Conservation (phyloP, 2,329 filamentous ascomycete genomes). For the Colletotrichum lini region DNA sequence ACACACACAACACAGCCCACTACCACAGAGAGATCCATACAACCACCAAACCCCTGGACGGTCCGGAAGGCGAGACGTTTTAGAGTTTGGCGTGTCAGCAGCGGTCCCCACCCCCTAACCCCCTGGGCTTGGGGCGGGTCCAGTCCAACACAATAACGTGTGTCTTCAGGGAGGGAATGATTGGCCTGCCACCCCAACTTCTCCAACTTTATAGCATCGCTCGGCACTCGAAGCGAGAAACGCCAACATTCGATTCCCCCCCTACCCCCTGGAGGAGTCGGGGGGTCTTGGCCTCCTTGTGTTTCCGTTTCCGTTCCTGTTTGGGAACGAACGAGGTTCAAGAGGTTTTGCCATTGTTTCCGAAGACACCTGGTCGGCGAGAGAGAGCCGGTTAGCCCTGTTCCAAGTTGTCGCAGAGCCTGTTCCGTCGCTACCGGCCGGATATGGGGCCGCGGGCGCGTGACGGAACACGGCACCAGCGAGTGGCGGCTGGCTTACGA, state of each 20-base stretch:
- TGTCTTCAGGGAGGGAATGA: not conserved
- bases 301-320: not conserved
- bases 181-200: not conserved
- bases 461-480: not conserved
- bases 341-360: slow-evolving; percentile 19
- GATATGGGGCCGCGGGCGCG: not conserved
- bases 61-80: slow-evolving; percentile 28
- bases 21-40: too few relatives aligned
- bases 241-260: not conserved
- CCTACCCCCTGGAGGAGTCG: not conserved
- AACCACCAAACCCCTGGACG: too few relatives aligned
- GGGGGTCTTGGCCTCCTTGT: not conserved
- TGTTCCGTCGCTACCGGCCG: not conserved
- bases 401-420: not conserved
- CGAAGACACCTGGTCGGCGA: not conserved
- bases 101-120: too few relatives aligned
- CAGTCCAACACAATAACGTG: too few relatives aligned
- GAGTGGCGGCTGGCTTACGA: not conserved
- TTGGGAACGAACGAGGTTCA: slow-evolving; percentile 19
- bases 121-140: too few relatives aligned
- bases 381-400: too few relatives aligned
- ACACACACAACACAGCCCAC: too few relatives aligned
- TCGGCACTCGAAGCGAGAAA: slow-evolving; percentile 25
- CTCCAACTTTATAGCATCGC: not conserved
- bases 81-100: slow-evolving; percentile 22